phyloP scores from a whole-genome alignment of 2,329 filamentous ascomycete species.

The Pseudocercospora vitis region DNA sequence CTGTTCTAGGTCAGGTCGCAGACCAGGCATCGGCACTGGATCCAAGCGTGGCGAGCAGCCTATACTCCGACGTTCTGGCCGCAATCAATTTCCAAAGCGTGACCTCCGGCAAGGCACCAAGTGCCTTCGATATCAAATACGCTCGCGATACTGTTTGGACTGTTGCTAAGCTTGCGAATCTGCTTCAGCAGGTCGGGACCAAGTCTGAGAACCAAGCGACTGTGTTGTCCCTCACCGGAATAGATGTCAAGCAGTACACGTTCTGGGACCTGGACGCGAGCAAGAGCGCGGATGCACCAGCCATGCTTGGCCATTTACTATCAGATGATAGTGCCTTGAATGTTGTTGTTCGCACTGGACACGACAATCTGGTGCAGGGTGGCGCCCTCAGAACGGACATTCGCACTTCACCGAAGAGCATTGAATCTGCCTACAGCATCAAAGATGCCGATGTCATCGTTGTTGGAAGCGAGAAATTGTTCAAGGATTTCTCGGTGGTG shows the following conservation, averaged over 20 bases:
- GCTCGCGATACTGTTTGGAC: slow-evolving; percentile 68
- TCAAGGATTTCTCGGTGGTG: slow-evolving; percentile 71
- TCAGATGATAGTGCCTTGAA: slow-evolving; percentile 62
- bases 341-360: slow-evolving; percentile 58
- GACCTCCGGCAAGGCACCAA: slow-evolving; percentile 59
- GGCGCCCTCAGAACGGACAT: slow-evolving; percentile 83
- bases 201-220: slow-evolving; percentile 38
- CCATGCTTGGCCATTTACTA: slow-evolving; percentile 60
- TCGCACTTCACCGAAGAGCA: slow-evolving; percentile 74
- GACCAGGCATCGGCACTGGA: slow-evolving; percentile 73
- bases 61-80: slow-evolving; percentile 90
- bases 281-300: slow-evolving; percentile 62
- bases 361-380: slow-evolving; percentile 68
- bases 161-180: slow-evolving; percentile 51
- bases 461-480: slow-evolving; percentile 74
- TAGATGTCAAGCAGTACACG: slow-evolving; percentile 73
- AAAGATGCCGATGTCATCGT: slow-evolving; percentile 76
- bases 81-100: slow-evolving; percentile 75
- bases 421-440: slow-evolving; percentile 81
- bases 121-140: slow-evolving; percentile 86
- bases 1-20: slow-evolving; percentile 84
- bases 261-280: slow-evolving; percentile 92
- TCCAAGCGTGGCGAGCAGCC: slow-evolving; percentile 72
- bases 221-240: slow-evolving; percentile 45
- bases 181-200: slow-evolving; percentile 50